These are phyloP conservation scores for Vitis amurensis DNA, from an alignment of 164 flowering plant species.

Conservation along the genomic window DNA sequence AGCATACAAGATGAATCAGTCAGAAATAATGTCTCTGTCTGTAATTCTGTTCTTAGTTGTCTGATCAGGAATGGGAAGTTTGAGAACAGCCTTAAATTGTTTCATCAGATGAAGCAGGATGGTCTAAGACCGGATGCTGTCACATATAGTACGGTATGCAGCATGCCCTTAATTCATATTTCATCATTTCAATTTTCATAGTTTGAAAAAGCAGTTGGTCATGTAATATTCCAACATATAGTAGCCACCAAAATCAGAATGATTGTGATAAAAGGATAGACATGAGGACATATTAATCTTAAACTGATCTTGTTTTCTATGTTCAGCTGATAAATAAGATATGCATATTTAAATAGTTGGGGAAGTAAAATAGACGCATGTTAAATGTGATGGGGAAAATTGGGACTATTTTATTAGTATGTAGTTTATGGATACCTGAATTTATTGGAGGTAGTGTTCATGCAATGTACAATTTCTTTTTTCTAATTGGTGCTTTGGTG, in stretches of 20 bases:
- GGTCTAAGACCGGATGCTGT: conserved; percentile 76
- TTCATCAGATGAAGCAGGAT: conserved; percentile 78
- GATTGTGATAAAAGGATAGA: too few relatives aligned
- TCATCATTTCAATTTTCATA: not conserved
- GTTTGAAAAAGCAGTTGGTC: not conserved
- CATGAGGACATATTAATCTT: too few relatives aligned
- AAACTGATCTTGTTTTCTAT: too few relatives aligned
- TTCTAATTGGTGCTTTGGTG: not conserved
- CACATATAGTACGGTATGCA: conserved; percentile 82
- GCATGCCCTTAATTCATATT: not conserved
- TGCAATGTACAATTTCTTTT: not conserved
- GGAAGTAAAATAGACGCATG: too few relatives aligned
- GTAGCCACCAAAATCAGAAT: too few relatives aligned
- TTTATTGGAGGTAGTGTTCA: not conserved
- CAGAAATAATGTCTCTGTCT: conserved; percentile 55
- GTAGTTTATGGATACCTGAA: too few relatives aligned
- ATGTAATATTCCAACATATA: not conserved
- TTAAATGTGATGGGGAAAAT: too few relatives aligned
- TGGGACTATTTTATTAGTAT: too few relatives aligned
- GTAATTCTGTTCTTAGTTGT: conserved; percentile 81
- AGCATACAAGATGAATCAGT: conserved; percentile 58
- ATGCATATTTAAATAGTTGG: too few relatives aligned
- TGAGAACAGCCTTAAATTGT: conserved; percentile 58
- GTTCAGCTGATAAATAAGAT: too few relatives aligned
- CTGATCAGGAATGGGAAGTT: conserved; percentile 67